phyloP scores from a whole-genome alignment of 768 basidiomycete species.

The Crassisporium funariophilum region DNA sequence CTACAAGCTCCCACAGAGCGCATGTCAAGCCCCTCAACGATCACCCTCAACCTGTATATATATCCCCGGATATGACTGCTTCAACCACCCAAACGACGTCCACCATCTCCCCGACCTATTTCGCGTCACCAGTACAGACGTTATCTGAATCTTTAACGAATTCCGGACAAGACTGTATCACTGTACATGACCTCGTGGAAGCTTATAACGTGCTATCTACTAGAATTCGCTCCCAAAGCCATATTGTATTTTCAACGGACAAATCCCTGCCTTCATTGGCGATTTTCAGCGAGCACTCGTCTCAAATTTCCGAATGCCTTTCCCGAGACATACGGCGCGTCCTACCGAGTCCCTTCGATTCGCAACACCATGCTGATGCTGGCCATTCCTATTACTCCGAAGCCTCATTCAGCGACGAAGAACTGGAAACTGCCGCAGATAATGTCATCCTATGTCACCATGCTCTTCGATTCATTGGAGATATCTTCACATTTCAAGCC shows the following conservation, averaged over 20 bases:
- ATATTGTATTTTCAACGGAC: slow-evolving; percentile 15
- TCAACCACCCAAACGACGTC: not conserved
- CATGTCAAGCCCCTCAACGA: not conserved
- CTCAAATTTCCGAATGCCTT: slow-evolving; percentile 41
- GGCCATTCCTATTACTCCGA: slow-evolving; percentile 23
- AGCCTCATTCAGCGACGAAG: slow-evolving; percentile 29
- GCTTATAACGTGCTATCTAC: slow-evolving; percentile 57
- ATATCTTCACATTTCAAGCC: slow-evolving; percentile 49
- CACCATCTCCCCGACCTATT: slow-evolving; percentile 17
- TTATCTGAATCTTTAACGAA: slow-evolving; percentile 49
- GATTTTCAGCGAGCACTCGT: slow-evolving; percentile 34
- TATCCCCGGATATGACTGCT: slow-evolving; percentile 1
- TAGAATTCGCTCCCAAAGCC: slow-evolving; percentile 39
- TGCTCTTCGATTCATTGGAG: slow-evolving; percentile 52
- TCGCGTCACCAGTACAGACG: slow-evolving; percentile 48
- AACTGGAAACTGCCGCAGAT: slow-evolving; percentile 42
- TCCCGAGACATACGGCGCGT: slow-evolving; percentile 53
- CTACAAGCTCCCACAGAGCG: not conserved
- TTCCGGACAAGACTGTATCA: slow-evolving; percentile 34
- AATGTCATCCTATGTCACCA: slow-evolving; percentile 50
- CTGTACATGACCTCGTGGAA: slow-evolving; percentile 58
- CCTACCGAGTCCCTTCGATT: slow-evolving; percentile 35
- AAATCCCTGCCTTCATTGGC: slow-evolving; percentile 23
- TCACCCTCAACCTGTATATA: not conserved
- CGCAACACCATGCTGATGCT: slow-evolving; percentile 10